Percentiles rank a stretch among this genome's conserved stretches.
Conservation (phyloP, 441 rosid species). For the Mallotus repandus region DNA sequence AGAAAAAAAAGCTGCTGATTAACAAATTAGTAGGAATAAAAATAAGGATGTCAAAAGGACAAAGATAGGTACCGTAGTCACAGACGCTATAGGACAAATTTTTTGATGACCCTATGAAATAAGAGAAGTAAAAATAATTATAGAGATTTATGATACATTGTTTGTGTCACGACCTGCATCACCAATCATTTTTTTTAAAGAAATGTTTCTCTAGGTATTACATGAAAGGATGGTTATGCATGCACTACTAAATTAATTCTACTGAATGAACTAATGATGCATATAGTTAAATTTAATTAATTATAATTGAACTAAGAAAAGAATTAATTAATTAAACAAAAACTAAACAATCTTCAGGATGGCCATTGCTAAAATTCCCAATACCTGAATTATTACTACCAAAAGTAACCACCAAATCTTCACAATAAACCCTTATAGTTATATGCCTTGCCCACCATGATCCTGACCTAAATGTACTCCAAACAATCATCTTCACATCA, state of each 20-base stretch:
- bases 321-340: slow-evolving; percentile 10
- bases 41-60: not conserved
- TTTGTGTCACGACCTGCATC: too few relatives aligned
- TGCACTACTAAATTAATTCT: not conserved
- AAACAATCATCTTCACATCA: slow-evolving; percentile 34
- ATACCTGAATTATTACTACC: slow-evolving; percentile 23
- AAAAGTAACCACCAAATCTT: slow-evolving; percentile 34
- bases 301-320: not conserved
- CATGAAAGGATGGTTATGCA: too few relatives aligned
- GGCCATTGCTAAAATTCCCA: slow-evolving; percentile 34
- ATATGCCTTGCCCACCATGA: slow-evolving; percentile 47
- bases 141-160: not conserved
- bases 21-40: too few relatives aligned
- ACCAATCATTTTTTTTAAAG: too few relatives aligned
- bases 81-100: too few relatives aligned
- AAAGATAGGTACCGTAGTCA: too few relatives aligned
- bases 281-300: not conserved
- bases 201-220: too few relatives aligned
- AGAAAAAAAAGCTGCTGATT: too few relatives aligned
- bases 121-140: too few relatives aligned
- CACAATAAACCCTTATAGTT: slow-evolving; percentile 42
- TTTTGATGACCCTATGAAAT: too few relatives aligned
- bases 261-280: not conserved
- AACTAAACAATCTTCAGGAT: slow-evolving; percentile 38
- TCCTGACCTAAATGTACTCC: slow-evolving; percentile 48